Conservation (phyloP, 2,329 filamentous ascomycete genomes). For the Fusarium dimerum region DNA sequence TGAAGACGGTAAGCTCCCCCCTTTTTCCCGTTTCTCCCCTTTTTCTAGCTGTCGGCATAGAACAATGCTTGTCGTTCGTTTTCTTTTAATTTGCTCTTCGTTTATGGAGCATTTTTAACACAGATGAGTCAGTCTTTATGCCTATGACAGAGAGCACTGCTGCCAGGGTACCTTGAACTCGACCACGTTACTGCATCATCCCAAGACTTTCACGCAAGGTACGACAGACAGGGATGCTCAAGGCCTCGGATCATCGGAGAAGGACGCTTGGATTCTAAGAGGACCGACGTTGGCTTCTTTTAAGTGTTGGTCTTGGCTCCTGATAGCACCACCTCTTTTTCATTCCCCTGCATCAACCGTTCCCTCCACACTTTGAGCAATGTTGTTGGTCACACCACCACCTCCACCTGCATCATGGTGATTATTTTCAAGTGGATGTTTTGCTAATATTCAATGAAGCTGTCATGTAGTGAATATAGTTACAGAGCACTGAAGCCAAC, state of each 20-base stretch:
- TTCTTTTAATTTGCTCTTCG: too few relatives aligned
- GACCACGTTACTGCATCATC: neutral
- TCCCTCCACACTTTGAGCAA: neutral
- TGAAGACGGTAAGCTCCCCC: neutral
- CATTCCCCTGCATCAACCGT: neutral
- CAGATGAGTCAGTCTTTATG: too few relatives aligned
- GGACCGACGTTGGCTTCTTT: neutral
- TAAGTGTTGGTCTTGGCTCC: neutral
- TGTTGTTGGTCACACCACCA: neutral
- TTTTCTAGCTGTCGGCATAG: too few relatives aligned
- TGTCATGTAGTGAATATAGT: too few relatives aligned
- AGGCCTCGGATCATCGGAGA: neutral
- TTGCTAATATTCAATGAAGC: too few relatives aligned
- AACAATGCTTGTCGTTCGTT: too few relatives aligned
- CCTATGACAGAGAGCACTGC: neutral
- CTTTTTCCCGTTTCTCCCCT: neutral
- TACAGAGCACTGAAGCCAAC: too few relatives aligned
- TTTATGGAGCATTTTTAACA: too few relatives aligned
- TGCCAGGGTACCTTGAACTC: neutral
- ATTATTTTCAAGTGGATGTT: neutral
- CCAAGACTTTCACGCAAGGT: neutral
- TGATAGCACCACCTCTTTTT: too few relatives aligned
- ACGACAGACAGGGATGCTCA: neutral
- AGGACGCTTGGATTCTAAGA: neutral
- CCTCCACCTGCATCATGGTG: neutral